Evolutionary conservation across 257 asterid genomes (phyloP), one percentile per base, ranked within the genome.

Genomic region (Parsonsia alboflavescens): DNA sequence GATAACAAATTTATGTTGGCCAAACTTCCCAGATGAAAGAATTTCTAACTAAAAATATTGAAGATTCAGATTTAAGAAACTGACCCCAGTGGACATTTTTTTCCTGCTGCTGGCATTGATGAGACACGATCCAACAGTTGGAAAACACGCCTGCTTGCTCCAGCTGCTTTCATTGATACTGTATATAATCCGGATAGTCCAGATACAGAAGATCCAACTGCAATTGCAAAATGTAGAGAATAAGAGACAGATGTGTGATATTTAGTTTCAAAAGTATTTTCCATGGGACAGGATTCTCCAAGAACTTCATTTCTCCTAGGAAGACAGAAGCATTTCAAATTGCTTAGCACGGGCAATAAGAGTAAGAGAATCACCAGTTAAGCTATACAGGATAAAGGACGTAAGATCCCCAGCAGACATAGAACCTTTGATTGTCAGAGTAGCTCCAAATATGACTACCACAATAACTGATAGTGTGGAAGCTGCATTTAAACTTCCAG

Each of bases 61-160:
- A 65, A 65, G 70, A 65, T 36, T 65, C 30, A 70, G 36, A 42
- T 21, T 3, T 42, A 26, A 13, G 15, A 56, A 6, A 85, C 89
- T 85, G 66, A 91, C 97, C 92, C 93, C 73, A 89, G 62, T 2
- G 97, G 94, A 74, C 92, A 83, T 74, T 78, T 86, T 62, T 82
- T 77, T 76, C 97, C 96, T 30, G 96, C 77, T 80, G 78, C 75
- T 65, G 89, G 84, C 91, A 91, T 87, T 80, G 90, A 71, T 16
- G 96, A 91, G 76, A 68, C 87, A 71, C 92, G 91, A 75, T 91
- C 97, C 73, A 91, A 69, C 71, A 91, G 86, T 84, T 89, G 96
- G 77, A 91, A 91, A 80, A 91, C 97, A 58, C 96, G 81, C 85
- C 93, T 85, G 80, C 96, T 91, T 44, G 97, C 96, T 80, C 97